Conservation (phyloP, 768 basidiomycete genomes). For the Pisolithus microcarpus region DNA sequence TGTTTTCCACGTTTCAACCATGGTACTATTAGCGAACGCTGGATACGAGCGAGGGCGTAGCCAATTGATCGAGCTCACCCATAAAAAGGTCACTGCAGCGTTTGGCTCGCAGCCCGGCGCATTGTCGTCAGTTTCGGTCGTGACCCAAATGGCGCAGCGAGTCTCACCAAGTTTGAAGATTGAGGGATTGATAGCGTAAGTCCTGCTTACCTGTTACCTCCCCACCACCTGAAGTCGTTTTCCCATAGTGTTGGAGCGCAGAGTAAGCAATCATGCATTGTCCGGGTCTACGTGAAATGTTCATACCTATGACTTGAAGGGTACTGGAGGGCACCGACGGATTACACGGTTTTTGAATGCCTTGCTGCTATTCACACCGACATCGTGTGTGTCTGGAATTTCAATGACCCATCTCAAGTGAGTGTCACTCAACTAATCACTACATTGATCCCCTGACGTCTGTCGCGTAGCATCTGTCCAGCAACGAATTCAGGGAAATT, state of each 20-base stretch:
- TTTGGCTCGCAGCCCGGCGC: neutral
- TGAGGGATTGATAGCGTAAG: conserved; percentile 1
- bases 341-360: conserved; percentile 4
- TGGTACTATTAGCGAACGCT: neutral
- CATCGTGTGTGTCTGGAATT: conserved; percentile 16
- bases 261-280: neutral
- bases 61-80: neutral
- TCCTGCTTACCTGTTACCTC: neutral
- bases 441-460: neutral
- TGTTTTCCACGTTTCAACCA: neutral
- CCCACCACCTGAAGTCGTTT: neutral
- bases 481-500: neutral
- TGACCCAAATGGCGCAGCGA: conserved; percentile 1
- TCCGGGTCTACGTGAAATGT: neutral
- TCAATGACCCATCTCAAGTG: conserved; percentile 7
- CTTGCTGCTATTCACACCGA: conserved; percentile 13
- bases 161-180: neutral
- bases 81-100: neutral
- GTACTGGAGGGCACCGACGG: conserved; percentile 14
- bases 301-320: conserved; percentile 1
- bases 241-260: neutral
- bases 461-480: neutral
- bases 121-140: neutral
- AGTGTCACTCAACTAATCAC: neutral
- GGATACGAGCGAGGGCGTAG: neutral